Evolutionary conservation across 192 early-diverging fungal genomes (phyloP).

Genomic region (Umbelopsis isabellina): DNA sequence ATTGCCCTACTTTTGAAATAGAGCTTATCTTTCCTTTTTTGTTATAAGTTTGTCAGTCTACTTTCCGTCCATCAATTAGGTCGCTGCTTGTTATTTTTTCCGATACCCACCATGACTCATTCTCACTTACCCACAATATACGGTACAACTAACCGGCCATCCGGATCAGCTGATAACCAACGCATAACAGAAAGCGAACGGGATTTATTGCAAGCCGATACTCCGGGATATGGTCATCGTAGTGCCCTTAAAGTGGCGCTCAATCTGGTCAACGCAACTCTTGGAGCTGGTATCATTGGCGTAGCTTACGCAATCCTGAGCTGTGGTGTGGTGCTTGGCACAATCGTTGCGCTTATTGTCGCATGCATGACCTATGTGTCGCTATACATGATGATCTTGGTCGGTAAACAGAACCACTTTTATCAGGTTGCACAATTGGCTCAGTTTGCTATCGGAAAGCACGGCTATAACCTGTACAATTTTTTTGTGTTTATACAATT

Average conservation of each 20-base stretch:
- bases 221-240: constrained; percentile 45
- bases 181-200: constrained; percentile 25
- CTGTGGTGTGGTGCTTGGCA: constrained; percentile 60
- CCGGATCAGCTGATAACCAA: background rate
- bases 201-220: constrained; percentile 39
- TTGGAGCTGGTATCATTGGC: constrained; percentile 72
- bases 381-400: constrained; percentile 56
- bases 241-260: constrained; percentile 51
- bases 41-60: too few relatives aligned
- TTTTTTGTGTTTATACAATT: constrained; percentile 64
- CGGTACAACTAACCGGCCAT: background rate
- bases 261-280: constrained; percentile 72
- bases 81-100: too few relatives aligned
- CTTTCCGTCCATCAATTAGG: too few relatives aligned
- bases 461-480: constrained; percentile 56
- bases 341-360: constrained; percentile 49
- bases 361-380: constrained; percentile 56
- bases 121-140: constrained; percentile 16
- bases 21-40: too few relatives aligned
- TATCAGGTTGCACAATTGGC: constrained; percentile 62
- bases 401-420: constrained; percentile 53
- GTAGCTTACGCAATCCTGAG: constrained; percentile 33
- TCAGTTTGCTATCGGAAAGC: constrained; percentile 54
- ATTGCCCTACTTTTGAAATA: too few relatives aligned
- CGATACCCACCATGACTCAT: background rate